Percentiles rank a stretch among this genome's conserved stretches.
phyloP scores from a whole-genome alignment of 495 filamentous ascomycete species.

The Lepidopterella palustris region DNA sequence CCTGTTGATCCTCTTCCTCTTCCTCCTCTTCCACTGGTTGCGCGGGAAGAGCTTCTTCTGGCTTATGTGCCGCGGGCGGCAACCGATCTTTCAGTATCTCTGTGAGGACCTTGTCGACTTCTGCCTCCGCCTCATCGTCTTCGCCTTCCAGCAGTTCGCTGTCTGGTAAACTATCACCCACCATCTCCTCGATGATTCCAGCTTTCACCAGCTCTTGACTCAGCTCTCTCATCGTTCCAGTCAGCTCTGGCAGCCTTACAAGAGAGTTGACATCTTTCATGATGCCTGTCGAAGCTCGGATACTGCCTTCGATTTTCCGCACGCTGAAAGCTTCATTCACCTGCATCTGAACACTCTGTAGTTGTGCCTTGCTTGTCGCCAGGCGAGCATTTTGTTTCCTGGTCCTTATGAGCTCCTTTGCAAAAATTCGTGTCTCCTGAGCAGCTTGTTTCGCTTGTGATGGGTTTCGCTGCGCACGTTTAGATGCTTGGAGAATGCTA shows the following conservation, averaged over 20 bases:
- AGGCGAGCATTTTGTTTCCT: slow-evolving; percentile 69
- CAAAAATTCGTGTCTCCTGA: slow-evolving; percentile 76
- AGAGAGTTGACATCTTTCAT: slow-evolving; percentile 96
- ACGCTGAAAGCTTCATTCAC: slow-evolving; percentile 94
- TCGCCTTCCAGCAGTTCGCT: slow-evolving; percentile 66
- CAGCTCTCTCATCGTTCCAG: slow-evolving; percentile 83
- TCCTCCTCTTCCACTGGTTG: slow-evolving; percentile 58
- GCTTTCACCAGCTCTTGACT: slow-evolving; percentile 83
- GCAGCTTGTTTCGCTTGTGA: slow-evolving; percentile 67
- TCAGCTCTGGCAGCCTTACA: slow-evolving; percentile 77
- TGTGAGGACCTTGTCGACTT: slow-evolving; percentile 87
- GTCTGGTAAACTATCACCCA: slow-evolving; percentile 76
- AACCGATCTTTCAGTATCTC: slow-evolving; percentile 82
- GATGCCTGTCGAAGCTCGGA: slow-evolving; percentile 77
- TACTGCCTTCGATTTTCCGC: slow-evolving; percentile 91
- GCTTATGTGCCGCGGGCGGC: slow-evolving; percentile 51
- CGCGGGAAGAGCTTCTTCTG: slow-evolving; percentile 33
- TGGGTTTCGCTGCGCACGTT: slow-evolving; percentile 71
- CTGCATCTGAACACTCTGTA: slow-evolving; percentile 94
- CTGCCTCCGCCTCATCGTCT: slow-evolving; percentile 78
- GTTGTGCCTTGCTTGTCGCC: slow-evolving; percentile 79
- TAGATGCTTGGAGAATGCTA: slow-evolving; percentile 72
- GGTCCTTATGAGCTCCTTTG: slow-evolving; percentile 76
- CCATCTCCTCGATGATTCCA: slow-evolving; percentile 97
- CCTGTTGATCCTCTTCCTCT: slow-evolving; percentile 78